Evolutionary conservation across 2,329 filamentous ascomycete genomes (phyloP), one percentile per base, ranked within the genome.

Genomic region (Sporothrix luriei): DNA sequence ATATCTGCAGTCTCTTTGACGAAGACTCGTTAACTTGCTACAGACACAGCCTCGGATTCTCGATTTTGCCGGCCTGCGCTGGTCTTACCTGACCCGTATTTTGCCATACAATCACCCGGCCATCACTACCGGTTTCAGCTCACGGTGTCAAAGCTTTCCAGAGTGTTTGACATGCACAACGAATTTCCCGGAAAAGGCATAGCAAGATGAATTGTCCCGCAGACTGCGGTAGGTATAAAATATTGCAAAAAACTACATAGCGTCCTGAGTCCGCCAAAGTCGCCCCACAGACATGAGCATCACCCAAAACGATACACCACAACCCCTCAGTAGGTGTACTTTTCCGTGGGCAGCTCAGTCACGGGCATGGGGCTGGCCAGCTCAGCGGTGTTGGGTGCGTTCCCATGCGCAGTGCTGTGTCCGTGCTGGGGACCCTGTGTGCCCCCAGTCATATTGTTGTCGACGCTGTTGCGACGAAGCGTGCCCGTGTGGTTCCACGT

Each of bases 341-440:
- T 71, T 24, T 68, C 69, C 2, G 69, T 46, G 10, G 69, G 69
- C 66, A 71, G 59, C 46, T 71, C 69, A 1, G 69, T 61, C 1
- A 69, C 19, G 14, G 40, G 49, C 9, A 46, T 14, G 2, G 59
- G 64, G 6, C 55, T 43, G 5, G 69, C 69, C 29, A 71, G 46
- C 51, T 69, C 69, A 26, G 69, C 69, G 2, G 69, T 68, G 11
- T 51, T 57, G 3, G 11, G 24, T 29, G 24, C 21, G 5, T 61
- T 48, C 4, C 55, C 19, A 16, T 57, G 54, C 2, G 19, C 24
- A 3, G 4, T 19, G 13, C 24, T 33, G 33, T 59, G 29, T n/a
- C 29, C 26, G 26, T 55, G 26, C 13, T 33, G 33, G 33, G 33
- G 33, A 1, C 54, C 54, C 14, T n/a, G 14, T n/a, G 6, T 3